A percentile compares a stretch with the other conserved stretches of the same genome.
These are phyloP conservation scores for Ochromonas danica DNA, from an alignment of 108 stramenopile species.

Conservation along the genomic window DNA sequence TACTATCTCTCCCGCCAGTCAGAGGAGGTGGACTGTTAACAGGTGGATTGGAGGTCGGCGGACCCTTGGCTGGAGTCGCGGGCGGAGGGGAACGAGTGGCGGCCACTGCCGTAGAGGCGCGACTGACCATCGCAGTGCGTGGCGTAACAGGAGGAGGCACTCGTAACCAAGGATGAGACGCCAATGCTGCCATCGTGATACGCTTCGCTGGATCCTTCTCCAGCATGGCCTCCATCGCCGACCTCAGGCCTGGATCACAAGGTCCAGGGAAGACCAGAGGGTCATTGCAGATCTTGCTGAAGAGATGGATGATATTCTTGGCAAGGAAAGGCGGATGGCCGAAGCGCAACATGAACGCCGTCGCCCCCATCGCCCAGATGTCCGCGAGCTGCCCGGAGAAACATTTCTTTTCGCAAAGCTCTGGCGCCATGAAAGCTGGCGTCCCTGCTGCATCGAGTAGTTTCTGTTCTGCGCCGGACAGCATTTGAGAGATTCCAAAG, in stretches of 20 bases:
- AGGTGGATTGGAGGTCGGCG: not conserved
- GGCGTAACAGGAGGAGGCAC: not conserved
- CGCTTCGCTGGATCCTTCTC: conserved; percentile 52
- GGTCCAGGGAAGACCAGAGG: conserved; percentile 54
- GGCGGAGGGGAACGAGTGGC: not conserved
- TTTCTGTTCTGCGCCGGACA: conserved; percentile 24
- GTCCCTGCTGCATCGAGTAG: conserved; percentile 60
- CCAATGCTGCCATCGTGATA: conserved; percentile 40
- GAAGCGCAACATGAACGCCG: conserved; percentile 53
- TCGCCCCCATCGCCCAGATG: conserved; percentile 67
- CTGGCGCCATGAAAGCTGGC: conserved; percentile 70
- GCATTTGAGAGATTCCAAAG: conserved; percentile 63
- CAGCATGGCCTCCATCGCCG: conserved; percentile 52
- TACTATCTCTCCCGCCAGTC: too few relatives aligned
- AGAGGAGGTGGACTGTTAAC: not conserved
- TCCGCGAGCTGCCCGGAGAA: conserved; percentile 68
- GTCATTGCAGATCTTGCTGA: conserved; percentile 57
- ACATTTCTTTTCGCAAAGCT: conserved; percentile 52
- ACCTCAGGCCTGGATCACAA: conserved; percentile 38
- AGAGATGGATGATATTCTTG: conserved; percentile 66
- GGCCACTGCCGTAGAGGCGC: too few relatives aligned
- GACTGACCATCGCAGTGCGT: not conserved
- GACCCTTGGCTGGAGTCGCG: not conserved
- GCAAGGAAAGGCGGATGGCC: conserved; percentile 70
- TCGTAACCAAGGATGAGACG: conserved; percentile 42